Evolutionary conservation across 2,329 filamentous ascomycete genomes (phyloP).

Genomic region (Exophiala calicioides): DNA sequence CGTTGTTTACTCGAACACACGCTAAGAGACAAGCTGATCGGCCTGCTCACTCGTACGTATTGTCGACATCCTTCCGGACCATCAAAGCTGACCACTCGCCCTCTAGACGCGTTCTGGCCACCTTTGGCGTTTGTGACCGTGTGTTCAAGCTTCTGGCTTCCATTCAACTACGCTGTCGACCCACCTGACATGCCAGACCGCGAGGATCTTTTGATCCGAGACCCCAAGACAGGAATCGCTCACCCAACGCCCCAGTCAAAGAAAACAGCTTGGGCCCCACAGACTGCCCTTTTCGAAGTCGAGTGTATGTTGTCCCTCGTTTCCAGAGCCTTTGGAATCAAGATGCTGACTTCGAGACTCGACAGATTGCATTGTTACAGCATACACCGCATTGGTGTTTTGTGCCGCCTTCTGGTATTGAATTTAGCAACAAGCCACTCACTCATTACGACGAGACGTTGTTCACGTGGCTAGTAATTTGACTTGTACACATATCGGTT

Average conservation of each 20-base stretch:
- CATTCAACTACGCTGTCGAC: slow-evolving; percentile 62
- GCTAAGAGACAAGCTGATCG: slow-evolving; percentile 48
- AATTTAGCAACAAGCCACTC: no score
- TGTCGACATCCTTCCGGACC: no score
- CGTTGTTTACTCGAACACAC: slow-evolving; percentile 49
- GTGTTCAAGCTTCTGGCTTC: slow-evolving; percentile 59
- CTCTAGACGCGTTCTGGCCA: slow-evolving; percentile 62
- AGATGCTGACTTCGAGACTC: not conserved
- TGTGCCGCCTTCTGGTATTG: slow-evolving; percentile 17
- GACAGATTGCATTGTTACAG: not conserved
- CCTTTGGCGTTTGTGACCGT: slow-evolving; percentile 60
- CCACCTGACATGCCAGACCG: slow-evolving; percentile 61
- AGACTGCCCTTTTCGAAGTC: slow-evolving; percentile 59
- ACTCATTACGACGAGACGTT: no score
- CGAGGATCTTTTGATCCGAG: slow-evolving; percentile 58
- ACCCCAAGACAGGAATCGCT: slow-evolving; percentile 53
- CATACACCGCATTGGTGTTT: slow-evolving; percentile 9
- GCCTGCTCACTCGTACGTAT: slow-evolving; percentile 56
- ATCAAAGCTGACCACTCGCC: no score
- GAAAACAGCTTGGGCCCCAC: slow-evolving; percentile 57
- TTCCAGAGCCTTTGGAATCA: not conserved
- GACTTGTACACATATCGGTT: no score
- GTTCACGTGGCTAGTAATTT: no score
- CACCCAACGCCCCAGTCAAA: slow-evolving; percentile 50
- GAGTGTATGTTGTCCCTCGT: no score